Conservation (phyloP, 768 basidiomycete genomes). For the Ramaria rubella region DNA sequence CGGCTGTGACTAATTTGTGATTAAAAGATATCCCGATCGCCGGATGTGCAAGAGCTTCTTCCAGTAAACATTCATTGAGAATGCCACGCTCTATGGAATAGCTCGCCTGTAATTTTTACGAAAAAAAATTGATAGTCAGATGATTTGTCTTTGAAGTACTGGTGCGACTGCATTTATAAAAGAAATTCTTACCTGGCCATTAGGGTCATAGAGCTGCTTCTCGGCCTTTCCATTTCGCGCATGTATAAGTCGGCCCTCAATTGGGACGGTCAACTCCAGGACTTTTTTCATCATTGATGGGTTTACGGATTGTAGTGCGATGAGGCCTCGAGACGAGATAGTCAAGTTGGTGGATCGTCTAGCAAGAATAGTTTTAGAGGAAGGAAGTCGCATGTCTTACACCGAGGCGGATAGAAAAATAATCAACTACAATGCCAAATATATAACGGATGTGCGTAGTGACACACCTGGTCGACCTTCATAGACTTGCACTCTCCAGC, state of each 20-base stretch:
- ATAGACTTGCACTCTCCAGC: conserved; percentile 77
- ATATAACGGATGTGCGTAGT: background rate
- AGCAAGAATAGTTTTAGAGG: conserved; percentile 55
- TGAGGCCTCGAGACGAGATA: conserved; percentile 88
- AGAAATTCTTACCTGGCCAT: conserved; percentile 69
- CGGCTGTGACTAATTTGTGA: conserved; percentile 69
- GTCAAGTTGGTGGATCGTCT: conserved; percentile 95
- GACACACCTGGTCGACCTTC: conserved; percentile 72
- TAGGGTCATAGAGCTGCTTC: conserved; percentile 82
- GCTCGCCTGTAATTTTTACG: conserved; percentile 35
- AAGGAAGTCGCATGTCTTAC: conserved; percentile 67
- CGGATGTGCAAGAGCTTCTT: conserved; percentile 56
- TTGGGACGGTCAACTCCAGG: conserved; percentile 77
- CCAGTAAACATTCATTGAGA: conserved; percentile 79
- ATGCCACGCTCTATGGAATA: conserved; percentile 88
- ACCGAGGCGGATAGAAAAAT: conserved; percentile 4
- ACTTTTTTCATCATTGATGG: conserved; percentile 61
- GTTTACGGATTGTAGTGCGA: conserved; percentile 79
- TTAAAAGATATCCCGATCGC: conserved; percentile 71
- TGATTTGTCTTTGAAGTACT: too few relatives aligned
- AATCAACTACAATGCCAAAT: conserved; percentile 15
- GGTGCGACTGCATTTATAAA: too few relatives aligned
- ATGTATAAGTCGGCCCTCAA: conserved; percentile 96
- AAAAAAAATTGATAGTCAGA: background rate
- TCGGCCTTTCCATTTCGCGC: conserved; percentile 60